Evolutionary conservation across 2,329 filamentous ascomycete genomes (phyloP), one percentile per base, ranked within the genome.

Genomic region (Aspergillus uvarum): DNA sequence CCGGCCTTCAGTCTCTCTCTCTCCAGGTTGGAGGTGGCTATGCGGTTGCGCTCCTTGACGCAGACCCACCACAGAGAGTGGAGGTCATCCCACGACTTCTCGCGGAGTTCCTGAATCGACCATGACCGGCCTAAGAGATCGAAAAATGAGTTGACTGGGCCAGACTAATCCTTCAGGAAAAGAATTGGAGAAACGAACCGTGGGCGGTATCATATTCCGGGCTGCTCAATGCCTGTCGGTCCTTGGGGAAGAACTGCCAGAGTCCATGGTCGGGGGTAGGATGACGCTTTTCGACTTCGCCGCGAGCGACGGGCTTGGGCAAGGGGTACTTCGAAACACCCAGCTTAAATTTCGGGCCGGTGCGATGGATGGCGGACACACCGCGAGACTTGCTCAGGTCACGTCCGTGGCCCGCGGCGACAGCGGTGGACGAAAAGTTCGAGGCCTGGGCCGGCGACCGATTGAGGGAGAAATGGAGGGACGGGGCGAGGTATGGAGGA

Each of bases 11-110:
- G 72, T 67, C 89, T 84, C 31, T 80, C 72, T 68, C 91, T 83
- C 80, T 96, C 92, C 59, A 82, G 76, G 56, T 82, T 82, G 67
- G 89, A 87, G 31, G 96, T 98, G n/a, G 87, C 83, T 68, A 98
- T 86, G 67, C 91, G 86, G 78, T 99, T 99, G 70, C 90, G 83
- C 80, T 99, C 95, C 79, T 91, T 92, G 61, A 89, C 85, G 74
- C 95, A 98, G 58, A 92, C 85, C 92, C 93, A 99, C 92, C 94
- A 99, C 71, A 99, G 82, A 63, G 83, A 82, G 77, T 98, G 93
- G 69, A 99, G 79, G 75, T 98, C 93, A 63, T 96, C 91, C 91
- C 92, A 99, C 64, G 89, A 92, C 80, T 97, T 97, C 64, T 85
- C 83, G 64, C 93, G 85, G 70, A 99, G 82, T 80, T 99, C 95